Evolutionary conservation across 768 basidiomycete species (phyloP).

Genomic region (Bullera alba): DNA sequence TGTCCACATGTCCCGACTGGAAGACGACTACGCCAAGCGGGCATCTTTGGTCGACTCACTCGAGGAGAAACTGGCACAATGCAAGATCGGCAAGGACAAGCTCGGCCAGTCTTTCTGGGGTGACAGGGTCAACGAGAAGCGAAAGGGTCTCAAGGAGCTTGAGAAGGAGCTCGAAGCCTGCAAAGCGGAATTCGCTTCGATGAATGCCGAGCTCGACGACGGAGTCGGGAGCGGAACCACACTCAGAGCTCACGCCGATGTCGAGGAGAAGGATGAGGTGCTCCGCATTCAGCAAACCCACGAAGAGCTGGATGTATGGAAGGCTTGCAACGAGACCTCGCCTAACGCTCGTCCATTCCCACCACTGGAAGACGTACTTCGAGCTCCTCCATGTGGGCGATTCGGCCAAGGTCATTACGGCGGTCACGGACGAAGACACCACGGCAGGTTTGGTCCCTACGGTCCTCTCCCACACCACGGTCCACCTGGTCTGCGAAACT

Average conservation of each 20-base stretch:
- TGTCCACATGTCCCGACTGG: constrained; percentile 9
- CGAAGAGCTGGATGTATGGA: constrained; percentile 36
- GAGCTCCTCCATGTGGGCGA: not conserved
- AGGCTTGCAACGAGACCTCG: constrained; percentile 10
- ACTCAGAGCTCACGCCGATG: constrained; percentile 14
- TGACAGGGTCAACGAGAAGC: constrained; percentile 28
- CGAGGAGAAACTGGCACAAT: constrained; percentile 19
- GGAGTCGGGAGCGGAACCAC: constrained; percentile 1
- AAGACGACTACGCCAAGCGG: constrained; percentile 17
- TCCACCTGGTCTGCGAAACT: constrained; percentile 9
- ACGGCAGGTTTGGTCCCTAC: not conserved
- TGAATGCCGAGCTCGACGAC: constrained; percentile 5
- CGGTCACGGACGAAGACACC: constrained; percentile 1
- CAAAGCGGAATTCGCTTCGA: constrained; percentile 9
- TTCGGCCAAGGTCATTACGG: constrained; percentile 4
- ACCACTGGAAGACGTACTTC: constrained; percentile 29
- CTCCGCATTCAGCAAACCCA: constrained; percentile 17
- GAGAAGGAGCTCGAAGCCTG: constrained; percentile 8
- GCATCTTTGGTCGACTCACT: constrained; percentile 24
- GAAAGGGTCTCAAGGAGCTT: constrained; percentile 10
- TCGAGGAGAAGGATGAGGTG: constrained; percentile 23
- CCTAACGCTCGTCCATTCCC: too few species aligned
- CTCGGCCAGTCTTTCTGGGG: constrained; percentile 30
- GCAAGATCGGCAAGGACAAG: constrained; percentile 13
- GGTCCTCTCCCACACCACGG: not conserved